Evolutionary conservation across 1,139 yeast genomes (phyloP), one percentile per base, ranked within the genome.

Genomic region (Yamadazyma songkhlaensis): DNA sequence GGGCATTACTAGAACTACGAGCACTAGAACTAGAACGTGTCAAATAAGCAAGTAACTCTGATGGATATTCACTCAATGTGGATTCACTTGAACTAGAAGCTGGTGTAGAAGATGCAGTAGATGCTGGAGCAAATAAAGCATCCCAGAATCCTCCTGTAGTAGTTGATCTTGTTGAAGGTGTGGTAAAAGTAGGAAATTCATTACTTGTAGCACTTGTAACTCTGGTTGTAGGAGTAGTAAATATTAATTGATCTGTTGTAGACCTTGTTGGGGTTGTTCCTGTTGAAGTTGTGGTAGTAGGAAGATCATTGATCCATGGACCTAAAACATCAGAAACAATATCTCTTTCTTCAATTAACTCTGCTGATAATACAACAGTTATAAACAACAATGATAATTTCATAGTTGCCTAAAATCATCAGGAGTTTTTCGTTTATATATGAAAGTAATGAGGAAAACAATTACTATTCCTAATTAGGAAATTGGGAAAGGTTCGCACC

Each of bases 401-500:
- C 37, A 35, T 35, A 10, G 6, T 26, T 14, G 13, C 14, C 5
- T 26, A 17, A 17, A 17, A 17, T 17, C 20, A 17, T 17, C 20
- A 17, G 20, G 20, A 17, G 20, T 17, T 17, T 17, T 17, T 4
- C 20, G 20, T 17, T 17, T 17, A 17, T 17, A 17, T 17, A 17
- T 17, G 6, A 17, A 17, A 4, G 13, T 15, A 27, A 27, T 13
- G 13, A 27, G 10, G 17, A 24, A 14, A 12, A 15, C 29, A 32
- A 37, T 37, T 33, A 37, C 40, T 29, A 28, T 37, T 25, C 40
- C 40, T 10, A 9, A n/a, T 29, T 29, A 30, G 40, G 36, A 29
- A 37, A 29, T 37, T 29, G 36, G 6, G 20, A 6, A 17, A 4
- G 6, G 6, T 17, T 17, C 6, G 29, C 40, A 9, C 21, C 24